Base-by-base conservation (phyloP, 73 alveolate genomes). In the Diophrys appendiculata region DNA sequence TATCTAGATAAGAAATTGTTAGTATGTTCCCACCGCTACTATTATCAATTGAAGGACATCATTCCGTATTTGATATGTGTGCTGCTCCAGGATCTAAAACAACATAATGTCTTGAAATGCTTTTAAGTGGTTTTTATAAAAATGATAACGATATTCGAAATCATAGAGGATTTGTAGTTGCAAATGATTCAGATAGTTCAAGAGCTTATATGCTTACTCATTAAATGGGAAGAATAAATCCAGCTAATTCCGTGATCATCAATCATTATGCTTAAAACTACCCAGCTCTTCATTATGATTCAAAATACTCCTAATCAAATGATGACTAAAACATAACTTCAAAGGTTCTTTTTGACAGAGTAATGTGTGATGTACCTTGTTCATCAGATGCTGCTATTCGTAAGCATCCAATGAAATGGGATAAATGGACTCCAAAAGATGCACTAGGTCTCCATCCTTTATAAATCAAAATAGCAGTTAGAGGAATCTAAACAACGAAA, bases 31-130 rank as follows among this genome's bases (percentile, higher is more conserved):
- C 99, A 28, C 99, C 99, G 1, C 87, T 98, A 70, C 86, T 98
- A 14, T 80, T 98, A 78, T 93, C 91, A 68, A 90, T 94, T 22
- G 56, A 94, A 74, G 86, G 88, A 52, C 65, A 82, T 26, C 94
- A 94, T 69, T 75, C 82, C 3, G 92, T 96, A 3, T 89, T 95
- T 52, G 99, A 98, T 82, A 92, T 97, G 96, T 98, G 99, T 80
- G 99, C 99, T 0, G 99, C 99, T 2, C 99, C 99, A 35, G 99
- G 99, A 56, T 85, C 98, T 79, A 98, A 98, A 87, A 98, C 99
- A 29, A 93, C 98, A 54, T 95, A 98, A 85, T 75, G 93, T 52
- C 84, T 98, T 64, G 99, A 98, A 84, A 54, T 93, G 26, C 24
- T 60, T 43, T 72, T 96, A 82, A 87, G 79, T 80, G 80, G 85